These are phyloP conservation scores for Pelargonium citronellum DNA, from an alignment of 441 rosid genomes.

Conservation along the genomic window DNA sequence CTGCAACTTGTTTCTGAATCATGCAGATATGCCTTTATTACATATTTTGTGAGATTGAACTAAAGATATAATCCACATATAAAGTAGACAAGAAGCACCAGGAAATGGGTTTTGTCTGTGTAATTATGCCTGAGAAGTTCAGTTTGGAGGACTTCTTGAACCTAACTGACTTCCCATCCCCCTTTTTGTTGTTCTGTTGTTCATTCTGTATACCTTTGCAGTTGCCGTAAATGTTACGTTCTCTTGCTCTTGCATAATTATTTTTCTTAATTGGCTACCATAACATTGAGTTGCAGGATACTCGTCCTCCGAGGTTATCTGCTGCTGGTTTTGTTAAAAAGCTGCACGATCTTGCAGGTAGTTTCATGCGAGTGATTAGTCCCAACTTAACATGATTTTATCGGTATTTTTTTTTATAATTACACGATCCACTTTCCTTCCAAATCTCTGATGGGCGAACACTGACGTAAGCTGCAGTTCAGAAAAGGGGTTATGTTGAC, in stretches of 20 bases:
- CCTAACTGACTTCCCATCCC: not conserved
- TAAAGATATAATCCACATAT: not conserved
- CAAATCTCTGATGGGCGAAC: slow-evolving; percentile 14
- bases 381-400: slow-evolving; percentile 11
- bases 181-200: not conserved
- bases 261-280: slow-evolving; percentile 23
- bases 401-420: slow-evolving; percentile 10
- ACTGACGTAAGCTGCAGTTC: slow-evolving; percentile 43
- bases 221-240: not conserved
- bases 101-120: not conserved
- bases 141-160: not conserved
- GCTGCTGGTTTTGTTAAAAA: slow-evolving; percentile 82
- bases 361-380: slow-evolving; percentile 23
- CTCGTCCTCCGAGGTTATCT: slow-evolving; percentile 59
- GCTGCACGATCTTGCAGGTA: slow-evolving; percentile 90
- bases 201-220: not conserved
- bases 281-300: slow-evolving; percentile 46
- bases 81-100: slow-evolving; percentile 3
- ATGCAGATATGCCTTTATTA: not conserved
- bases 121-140: not conserved
- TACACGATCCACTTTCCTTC: slow-evolving; percentile 10
- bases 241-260: slow-evolving; percentile 9
- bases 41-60: not conserved
- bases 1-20: too few species aligned
- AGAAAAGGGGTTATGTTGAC: slow-evolving; percentile 88